Base-by-base conservation (phyloP, 495 filamentous ascomycete species). In the Rhypophila decipiens region DNA sequence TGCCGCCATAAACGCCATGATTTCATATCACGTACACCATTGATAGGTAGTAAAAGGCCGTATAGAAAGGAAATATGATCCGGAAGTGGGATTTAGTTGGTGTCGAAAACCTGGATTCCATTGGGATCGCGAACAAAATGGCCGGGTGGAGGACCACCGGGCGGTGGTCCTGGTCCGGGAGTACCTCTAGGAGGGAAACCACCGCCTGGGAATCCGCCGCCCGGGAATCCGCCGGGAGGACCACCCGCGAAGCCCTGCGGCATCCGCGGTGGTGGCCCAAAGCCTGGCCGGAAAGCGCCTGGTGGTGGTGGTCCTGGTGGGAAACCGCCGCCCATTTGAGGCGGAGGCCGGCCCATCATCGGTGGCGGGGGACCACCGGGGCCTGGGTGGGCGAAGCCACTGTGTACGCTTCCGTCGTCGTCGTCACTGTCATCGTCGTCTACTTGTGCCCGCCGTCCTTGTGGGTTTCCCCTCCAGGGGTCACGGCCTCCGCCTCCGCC, bases 261-360 rank as follows among this genome's bases (percentile, higher is more conserved):
- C 12, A 18, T 18, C 2, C 41, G 46, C 22, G 17, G 37, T 12
- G 27, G 27, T 10, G 41, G 41, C 15, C 52, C 43, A 23, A 46
- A 50, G 5, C 24, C 24, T 9, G 47, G 52, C 44, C 47, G 52
- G 41, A 56, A 49, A 1, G 53, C 41, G n/a, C 44, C 49, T 5
- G 53, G 49, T 1, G 48, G 53, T 5, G 29, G 21, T 11, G 36
- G 21, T 17, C 40, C 43, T 34, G 42, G 37, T 23, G 27, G 3
- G 5, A 19, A 19, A 45, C 24, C 41, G n/a, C n/a, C n/a, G n/a
- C n/a, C n/a, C n/a, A n/a, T n/a, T n/a, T 29, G 24, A 19, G 42
- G 24, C 21, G 42, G 40, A 24, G 20, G 38, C 39, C 41, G 39
- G 35, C 29, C 37, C 50, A 53, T 53, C 0, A 44, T 45, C 13